Evolutionary conservation across 805 yeast genomes (phyloP), one percentile per base, ranked within the genome.

Genomic region (Monosporozyma unispora): DNA sequence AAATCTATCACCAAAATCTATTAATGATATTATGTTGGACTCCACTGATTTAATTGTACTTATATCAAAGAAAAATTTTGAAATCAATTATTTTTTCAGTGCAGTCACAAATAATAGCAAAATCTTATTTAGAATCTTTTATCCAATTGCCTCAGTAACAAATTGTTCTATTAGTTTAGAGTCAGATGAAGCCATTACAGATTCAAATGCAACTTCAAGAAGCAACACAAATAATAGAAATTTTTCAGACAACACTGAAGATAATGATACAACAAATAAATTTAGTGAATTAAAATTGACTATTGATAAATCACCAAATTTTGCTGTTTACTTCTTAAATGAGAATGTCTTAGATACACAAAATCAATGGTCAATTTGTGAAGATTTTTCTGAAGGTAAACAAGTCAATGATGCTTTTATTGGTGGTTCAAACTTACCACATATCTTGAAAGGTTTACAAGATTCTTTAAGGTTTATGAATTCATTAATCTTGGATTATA

Each of bases 351-450:
- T 77, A 52, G 82, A 78, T 50, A 22, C 48, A 22, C 52, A 49
- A 35, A 59, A 55, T 41, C 66, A 60, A 45, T 62, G 66, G 66
- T 81, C 86, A 1, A 81, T 84, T 23, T 84, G 91, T 65, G 91
- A 84, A 50, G 95, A 86, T 66, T 86, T 86, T 56, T 81, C 87
- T 51, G 93, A 85, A 58, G 90, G 87, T 12, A 88, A 83, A 58
- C 91, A 85, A 61, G 93, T 86, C 5, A 79, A 79, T 48, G 76
- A 74, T 50, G 91, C 93, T 0, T 79, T 71, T 60, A 69, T 73
- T 28, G 80, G 80, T 3, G 86, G 87, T 1, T 71, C 79, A 3
- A 75, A 76, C 19, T 71, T 80, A 12, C 89, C 90, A 0, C 93
- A 85, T 64, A 78, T 82, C 2, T 66, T 84, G 38, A 81, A 78